These are phyloP conservation scores for Plasmodium berghei DNA, from an alignment of 169 alveolate genomes.

Conservation along the genomic window DNA sequence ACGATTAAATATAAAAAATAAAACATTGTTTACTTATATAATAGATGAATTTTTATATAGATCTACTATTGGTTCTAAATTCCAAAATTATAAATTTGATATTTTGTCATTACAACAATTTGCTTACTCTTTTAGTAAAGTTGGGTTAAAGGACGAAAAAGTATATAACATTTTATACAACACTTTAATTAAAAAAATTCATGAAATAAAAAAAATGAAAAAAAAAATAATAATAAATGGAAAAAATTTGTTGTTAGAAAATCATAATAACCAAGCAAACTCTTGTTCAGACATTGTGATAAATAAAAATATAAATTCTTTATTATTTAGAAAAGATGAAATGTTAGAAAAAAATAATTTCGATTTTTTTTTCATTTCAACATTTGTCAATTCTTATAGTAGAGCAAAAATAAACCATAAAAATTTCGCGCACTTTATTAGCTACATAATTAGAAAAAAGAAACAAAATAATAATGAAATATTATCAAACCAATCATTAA, in stretches of 20 bases:
- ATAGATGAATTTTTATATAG: slow-evolving; percentile 70
- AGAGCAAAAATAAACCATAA: slow-evolving; percentile 16
- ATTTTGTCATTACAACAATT: slow-evolving; percentile 56
- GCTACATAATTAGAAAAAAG: slow-evolving; percentile 68
- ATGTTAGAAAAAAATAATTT: slow-evolving; percentile 2
- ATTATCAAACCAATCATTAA: slow-evolving; percentile 38
- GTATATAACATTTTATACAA: slow-evolving; percentile 29
- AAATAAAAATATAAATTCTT: not conserved
- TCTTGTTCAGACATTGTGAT: not conserved
- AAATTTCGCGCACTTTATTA: slow-evolving; percentile 32
- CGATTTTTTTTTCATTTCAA: slow-evolving; percentile 55
- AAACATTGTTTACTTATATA: slow-evolving; percentile 49
- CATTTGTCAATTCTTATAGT: slow-evolving; percentile 49
- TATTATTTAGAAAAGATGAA: not conserved
- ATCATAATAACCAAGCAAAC: not conserved
- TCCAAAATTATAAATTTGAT: slow-evolving; percentile 35
- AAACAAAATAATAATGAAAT: slow-evolving; percentile 40
- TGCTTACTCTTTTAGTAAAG: slow-evolving; percentile 68
- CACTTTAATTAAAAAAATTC: slow-evolving; percentile 20
- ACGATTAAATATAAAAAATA: slow-evolving; percentile 48
- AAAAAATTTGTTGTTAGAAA: not conserved
- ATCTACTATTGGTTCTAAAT: slow-evolving; percentile 66
- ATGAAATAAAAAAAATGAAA: not conserved
- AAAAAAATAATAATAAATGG: not conserved
- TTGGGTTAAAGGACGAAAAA: slow-evolving; percentile 48